Evolutionary conservation across 2,329 filamentous ascomycete genomes (phyloP).

Genomic region (Paracorniculantispora psalliotae): DNA sequence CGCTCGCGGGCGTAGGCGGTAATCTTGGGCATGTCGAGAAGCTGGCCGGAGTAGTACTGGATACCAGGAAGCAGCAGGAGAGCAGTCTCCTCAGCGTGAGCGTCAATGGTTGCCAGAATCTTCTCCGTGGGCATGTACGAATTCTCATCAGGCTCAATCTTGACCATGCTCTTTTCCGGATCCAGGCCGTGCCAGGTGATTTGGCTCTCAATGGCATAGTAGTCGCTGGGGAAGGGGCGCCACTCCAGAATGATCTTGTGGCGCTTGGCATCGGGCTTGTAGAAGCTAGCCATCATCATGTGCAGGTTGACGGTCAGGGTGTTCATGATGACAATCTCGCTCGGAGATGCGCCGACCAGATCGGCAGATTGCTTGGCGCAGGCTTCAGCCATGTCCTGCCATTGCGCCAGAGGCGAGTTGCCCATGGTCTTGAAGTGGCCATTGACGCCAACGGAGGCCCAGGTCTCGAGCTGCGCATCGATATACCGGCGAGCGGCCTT

Average conservation of each 20-base stretch:
- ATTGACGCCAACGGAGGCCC: constrained; percentile 78
- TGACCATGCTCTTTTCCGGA: constrained; percentile 64
- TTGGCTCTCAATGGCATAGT: constrained; percentile 83
- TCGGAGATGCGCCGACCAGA: constrained; percentile 66
- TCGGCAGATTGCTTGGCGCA: constrained; percentile 65
- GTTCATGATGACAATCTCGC: constrained; percentile 84
- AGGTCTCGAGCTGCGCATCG: constrained; percentile 70
- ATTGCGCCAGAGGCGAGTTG: constrained; percentile 63
- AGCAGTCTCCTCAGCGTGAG: constrained; percentile 67
- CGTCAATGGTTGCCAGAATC: constrained; percentile 68
- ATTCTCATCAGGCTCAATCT: constrained; percentile 60
- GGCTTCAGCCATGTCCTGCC: constrained; percentile 74
- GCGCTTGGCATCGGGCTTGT: constrained; percentile 56
- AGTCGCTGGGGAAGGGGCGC: constrained; percentile 82
- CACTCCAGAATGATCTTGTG: constrained; percentile 87
- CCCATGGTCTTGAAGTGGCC: constrained; percentile 72
- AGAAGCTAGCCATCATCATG: constrained; percentile 79
- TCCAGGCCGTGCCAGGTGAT: constrained; percentile 65
- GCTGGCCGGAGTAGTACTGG: constrained; percentile 88
- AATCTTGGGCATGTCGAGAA: constrained; percentile 76
- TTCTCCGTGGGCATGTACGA: constrained; percentile 64
- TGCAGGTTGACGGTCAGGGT: constrained; percentile 79
- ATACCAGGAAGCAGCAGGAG: constrained; percentile 79
- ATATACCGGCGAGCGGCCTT: constrained; percentile 61
- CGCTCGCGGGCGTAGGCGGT: constrained; percentile 69